Percentiles rank a stretch among this genome's conserved stretches.
These are phyloP conservation scores for Zygosaccharomyces gambellarensis DNA, from an alignment of 805 yeast genomes.

Conservation along the genomic window DNA sequence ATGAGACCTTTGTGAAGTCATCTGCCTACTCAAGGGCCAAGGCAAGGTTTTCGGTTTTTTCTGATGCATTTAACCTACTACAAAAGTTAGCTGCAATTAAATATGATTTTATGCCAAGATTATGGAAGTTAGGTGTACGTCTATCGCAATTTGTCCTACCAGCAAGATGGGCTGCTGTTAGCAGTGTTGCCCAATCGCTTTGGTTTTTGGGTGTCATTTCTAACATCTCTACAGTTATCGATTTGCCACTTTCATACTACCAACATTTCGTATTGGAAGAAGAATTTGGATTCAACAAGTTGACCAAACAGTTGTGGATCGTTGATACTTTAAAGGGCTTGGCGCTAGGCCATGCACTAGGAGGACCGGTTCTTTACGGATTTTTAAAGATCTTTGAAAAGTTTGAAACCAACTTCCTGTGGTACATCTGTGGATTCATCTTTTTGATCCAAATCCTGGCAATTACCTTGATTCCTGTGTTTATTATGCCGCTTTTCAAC, in stretches of 20 bases:
- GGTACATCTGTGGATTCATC: slow-evolving; percentile 70
- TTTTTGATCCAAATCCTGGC: slow-evolving; percentile 66
- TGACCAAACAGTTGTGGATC: slow-evolving; percentile 66
- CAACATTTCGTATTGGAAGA: slow-evolving; percentile 86
- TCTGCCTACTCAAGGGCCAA: slow-evolving; percentile 78
- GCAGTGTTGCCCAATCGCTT: slow-evolving; percentile 68
- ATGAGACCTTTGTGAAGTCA: slow-evolving; percentile 69
- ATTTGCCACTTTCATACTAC: slow-evolving; percentile 70
- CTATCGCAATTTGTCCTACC: slow-evolving; percentile 31
- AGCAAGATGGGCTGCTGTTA: slow-evolving; percentile 36
- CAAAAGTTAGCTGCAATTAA: slow-evolving; percentile 56
- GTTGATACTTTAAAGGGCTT: slow-evolving; percentile 64
- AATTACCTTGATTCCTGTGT: slow-evolving; percentile 73
- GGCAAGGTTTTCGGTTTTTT: slow-evolving; percentile 58
- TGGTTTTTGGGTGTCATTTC: slow-evolving; percentile 54
- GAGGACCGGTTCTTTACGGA: slow-evolving; percentile 67
- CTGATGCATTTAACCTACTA: slow-evolving; percentile 46
- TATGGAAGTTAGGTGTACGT: slow-evolving; percentile 51
- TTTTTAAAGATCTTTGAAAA: slow-evolving; percentile 76
- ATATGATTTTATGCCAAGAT: slow-evolving; percentile 56
- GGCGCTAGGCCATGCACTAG: slow-evolving; percentile 50
- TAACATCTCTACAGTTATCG: slow-evolving; percentile 46
- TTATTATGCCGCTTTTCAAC: slow-evolving; percentile 90
- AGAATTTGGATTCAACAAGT: slow-evolving; percentile 87
- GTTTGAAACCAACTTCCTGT: slow-evolving; percentile 76